Evolutionary conservation across 768 basidiomycete genomes (phyloP).

Genomic region (Termitomyces sp.): DNA sequence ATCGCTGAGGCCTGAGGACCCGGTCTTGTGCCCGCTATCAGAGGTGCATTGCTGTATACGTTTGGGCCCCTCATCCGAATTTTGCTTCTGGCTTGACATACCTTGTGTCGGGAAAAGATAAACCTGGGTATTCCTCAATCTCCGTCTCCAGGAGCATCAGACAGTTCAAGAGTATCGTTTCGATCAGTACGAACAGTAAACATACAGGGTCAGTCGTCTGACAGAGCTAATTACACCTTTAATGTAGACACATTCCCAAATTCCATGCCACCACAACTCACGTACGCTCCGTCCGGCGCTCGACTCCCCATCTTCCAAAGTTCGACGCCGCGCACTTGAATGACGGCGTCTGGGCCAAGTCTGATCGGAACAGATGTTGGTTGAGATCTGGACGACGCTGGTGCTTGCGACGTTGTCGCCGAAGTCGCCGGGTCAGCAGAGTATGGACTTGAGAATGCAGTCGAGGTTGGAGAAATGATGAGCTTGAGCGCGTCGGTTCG

Average conservation of each 20-base stretch:
- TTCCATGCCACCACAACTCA: background rate
- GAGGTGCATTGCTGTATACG: background rate
- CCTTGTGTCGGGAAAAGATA: too few species aligned
- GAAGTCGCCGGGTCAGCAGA: background rate
- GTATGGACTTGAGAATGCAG: background rate
- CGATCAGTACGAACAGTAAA: too few species aligned
- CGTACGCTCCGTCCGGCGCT: background rate
- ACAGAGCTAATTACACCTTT: background rate
- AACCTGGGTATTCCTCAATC: too few species aligned
- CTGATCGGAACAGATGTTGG: background rate
- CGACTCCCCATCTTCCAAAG: conserved; percentile 5
- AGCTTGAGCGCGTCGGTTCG: background rate
- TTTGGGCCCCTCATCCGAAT: too few species aligned
- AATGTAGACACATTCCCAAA: background rate
- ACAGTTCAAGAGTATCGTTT: too few species aligned
- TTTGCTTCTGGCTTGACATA: background rate
- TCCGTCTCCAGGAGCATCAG: too few species aligned
- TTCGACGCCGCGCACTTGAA: background rate
- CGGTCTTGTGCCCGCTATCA: too few species aligned
- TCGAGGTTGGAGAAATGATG: background rate
- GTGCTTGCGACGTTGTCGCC: background rate
- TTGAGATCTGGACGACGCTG: background rate
- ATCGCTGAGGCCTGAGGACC: too few species aligned
- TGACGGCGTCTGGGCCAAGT: background rate
- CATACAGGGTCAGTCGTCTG: too few species aligned